Percentiles rank a stretch among this genome's conserved stretches.
phyloP scores from a whole-genome alignment of 768 basidiomycete genomes.

The Austroboletus eburneus region DNA sequence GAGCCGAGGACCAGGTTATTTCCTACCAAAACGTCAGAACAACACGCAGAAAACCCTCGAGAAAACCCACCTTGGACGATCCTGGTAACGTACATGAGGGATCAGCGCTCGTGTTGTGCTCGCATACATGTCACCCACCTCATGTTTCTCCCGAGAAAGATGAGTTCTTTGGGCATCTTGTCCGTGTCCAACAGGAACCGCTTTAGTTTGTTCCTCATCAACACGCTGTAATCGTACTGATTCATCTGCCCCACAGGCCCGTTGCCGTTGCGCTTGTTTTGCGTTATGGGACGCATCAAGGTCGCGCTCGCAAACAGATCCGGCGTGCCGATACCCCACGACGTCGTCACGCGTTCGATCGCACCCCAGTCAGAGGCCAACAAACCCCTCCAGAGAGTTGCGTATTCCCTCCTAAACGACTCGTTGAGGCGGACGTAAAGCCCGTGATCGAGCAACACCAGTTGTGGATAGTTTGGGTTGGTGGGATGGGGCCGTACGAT shows the following conservation, averaged over 20 bases:
- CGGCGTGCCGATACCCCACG: constrained; percentile 69
- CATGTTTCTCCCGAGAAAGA: constrained; percentile 78
- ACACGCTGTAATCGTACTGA: constrained; percentile 65
- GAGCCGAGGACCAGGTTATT: constrained; percentile 84
- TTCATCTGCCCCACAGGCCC: constrained; percentile 34
- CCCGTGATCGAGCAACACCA: constrained; percentile 91
- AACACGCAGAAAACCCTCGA: not conserved
- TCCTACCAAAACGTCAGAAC: constrained; percentile 31
- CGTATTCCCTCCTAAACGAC: constrained; percentile 71
- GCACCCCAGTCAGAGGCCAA: constrained; percentile 51
- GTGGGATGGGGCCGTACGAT: constrained; percentile 51
- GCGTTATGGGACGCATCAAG: constrained; percentile 55
- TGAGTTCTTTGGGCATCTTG: constrained; percentile 70
- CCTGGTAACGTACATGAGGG: constrained; percentile 5
- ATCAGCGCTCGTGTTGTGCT: too few relatives aligned
- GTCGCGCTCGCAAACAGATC: constrained; percentile 74
- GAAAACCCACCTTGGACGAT: constrained; percentile 35
- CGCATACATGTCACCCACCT: constrained; percentile 33
- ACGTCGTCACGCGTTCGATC: constrained; percentile 46
- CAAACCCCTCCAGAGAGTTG: constrained; percentile 68
- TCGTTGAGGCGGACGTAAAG: constrained; percentile 74
- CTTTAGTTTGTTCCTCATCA: constrained; percentile 64
- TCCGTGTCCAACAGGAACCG: constrained; percentile 70
- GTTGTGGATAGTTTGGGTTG: constrained; percentile 39
- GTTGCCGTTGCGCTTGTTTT: constrained; percentile 22